Conservation (phyloP, 495 filamentous ascomycete genomes). For the Lasiosphaeris hirsuta region DNA sequence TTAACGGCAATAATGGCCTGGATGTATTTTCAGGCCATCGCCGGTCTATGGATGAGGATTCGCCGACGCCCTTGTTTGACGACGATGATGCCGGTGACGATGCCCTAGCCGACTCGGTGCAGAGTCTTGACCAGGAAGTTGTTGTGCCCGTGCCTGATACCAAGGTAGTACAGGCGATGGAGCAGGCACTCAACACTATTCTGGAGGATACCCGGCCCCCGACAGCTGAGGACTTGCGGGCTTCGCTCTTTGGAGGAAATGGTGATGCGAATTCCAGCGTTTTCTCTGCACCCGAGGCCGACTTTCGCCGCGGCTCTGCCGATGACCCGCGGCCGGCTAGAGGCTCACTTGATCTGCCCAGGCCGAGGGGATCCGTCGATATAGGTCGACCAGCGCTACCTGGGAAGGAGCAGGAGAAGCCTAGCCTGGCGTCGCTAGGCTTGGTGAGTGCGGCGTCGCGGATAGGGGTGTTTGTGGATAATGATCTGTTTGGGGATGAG, state of each 20-base stretch:
- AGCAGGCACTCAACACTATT: constrained; percentile 90
- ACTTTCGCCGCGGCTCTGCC: constrained; percentile 31
- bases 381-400: constrained; percentile 27
- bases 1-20: constrained; percentile 29
- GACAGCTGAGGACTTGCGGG: constrained; percentile 59
- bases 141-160: constrained; percentile 45
- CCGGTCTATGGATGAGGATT: constrained; percentile 47
- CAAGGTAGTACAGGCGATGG: constrained; percentile 84
- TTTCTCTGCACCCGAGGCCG: constrained; percentile 44
- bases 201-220: constrained; percentile 67
- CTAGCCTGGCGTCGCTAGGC: constrained; percentile 85
- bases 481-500: constrained; percentile 91
- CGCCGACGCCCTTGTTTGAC: constrained; percentile 47
- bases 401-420: constrained; percentile 60
- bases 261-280: constrained; percentile 46
- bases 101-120: constrained; percentile 48
- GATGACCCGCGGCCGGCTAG: constrained; percentile 24
- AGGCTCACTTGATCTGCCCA: constrained; percentile 53
- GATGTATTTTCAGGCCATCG: constrained; percentile 38
- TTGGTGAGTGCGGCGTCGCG: constrained; percentile 77
- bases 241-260: constrained; percentile 52
- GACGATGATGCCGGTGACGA: constrained; percentile 54
- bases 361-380: constrained; percentile 57
- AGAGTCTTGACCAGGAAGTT: constrained; percentile 50
- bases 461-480: constrained; percentile 84